phyloP scores from a whole-genome alignment of 1,284 basidiomycete species.

The Sanguinoderma infundibulare region DNA sequence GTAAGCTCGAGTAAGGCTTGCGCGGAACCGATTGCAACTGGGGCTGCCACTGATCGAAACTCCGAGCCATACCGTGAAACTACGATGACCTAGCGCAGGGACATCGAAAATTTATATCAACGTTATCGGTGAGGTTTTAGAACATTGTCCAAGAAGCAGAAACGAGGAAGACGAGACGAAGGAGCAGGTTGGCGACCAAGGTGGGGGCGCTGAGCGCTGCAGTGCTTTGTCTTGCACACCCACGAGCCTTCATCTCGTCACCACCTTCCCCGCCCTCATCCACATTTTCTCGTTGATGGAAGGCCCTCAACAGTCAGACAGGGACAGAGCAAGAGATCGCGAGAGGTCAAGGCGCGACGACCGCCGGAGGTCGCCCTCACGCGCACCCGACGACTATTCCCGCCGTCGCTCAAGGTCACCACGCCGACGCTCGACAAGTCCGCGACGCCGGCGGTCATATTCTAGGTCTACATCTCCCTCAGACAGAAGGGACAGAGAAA shows the following conservation, averaged over 20 bases:
- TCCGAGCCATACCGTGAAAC: no score
- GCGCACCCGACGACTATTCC: slow-evolving; percentile 8
- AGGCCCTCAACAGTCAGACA: background rate
- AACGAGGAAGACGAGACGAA: no score
- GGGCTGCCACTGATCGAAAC: no score
- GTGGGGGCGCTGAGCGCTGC: no score
- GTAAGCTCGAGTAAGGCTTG: no score
- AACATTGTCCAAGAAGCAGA: no score
- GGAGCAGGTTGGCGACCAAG: no score
- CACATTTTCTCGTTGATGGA: slow-evolving; percentile 1
- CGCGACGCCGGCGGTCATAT: background rate
- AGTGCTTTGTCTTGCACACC: no score
- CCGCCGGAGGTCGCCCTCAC: slow-evolving; percentile 13
- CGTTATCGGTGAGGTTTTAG: no score
- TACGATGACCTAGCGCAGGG: no score
- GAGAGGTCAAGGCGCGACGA: slow-evolving; percentile 16
- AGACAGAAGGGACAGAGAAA: slow-evolving; percentile 8
- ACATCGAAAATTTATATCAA: no score
- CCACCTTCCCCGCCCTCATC: background rate
- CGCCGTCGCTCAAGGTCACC: slow-evolving; percentile 20
- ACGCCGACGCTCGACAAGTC: slow-evolving; percentile 13
- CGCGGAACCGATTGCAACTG: no score
- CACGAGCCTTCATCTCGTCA: background rate
- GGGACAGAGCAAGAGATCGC: slow-evolving; percentile 10
- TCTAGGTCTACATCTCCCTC: slow-evolving; percentile 5